Evolutionary conservation across 176 grass and related monocot genomes (phyloP).

Genomic region (Pharus latifolius): DNA sequence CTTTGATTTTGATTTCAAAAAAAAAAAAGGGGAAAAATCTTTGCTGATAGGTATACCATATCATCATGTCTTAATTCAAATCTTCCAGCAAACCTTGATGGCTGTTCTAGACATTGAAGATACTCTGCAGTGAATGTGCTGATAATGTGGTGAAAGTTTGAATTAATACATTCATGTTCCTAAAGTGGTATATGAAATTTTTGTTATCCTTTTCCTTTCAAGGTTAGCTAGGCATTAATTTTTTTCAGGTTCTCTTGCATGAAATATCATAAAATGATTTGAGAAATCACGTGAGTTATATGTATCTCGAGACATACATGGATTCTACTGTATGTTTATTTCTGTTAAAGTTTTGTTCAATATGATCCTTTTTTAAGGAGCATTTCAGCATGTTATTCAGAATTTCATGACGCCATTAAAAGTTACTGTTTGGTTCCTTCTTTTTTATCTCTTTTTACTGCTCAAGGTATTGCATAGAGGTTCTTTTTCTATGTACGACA

Average conservation of each 20-base stretch:
- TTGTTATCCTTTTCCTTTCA: not conserved
- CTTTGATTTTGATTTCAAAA: too few species aligned
- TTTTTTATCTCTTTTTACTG: not conserved
- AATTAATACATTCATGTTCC: not conserved
- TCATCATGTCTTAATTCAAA: too few species aligned
- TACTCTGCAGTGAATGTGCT: too few species aligned
- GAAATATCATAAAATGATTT: not conserved
- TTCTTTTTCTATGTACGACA: not conserved
- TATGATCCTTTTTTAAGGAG: not conserved
- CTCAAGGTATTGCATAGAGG: too few species aligned
- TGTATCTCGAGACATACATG: too few species aligned
- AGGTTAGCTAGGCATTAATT: not conserved
- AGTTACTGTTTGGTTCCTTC: not conserved
- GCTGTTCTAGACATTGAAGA: too few species aligned
- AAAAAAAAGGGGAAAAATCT: too few species aligned
- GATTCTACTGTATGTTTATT: not conserved
- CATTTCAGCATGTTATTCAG: not conserved
- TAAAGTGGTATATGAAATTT: not conserved
- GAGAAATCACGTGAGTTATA: too few species aligned
- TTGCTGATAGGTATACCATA: too few species aligned
- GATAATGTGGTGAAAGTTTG: not conserved
- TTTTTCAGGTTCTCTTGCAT: not conserved
- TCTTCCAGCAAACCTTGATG: too few species aligned
- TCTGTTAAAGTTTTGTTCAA: not conserved
- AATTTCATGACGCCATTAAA: not conserved